Conservation (phyloP, 139 green algal genomes). For the Micractinium conductrix region DNA sequence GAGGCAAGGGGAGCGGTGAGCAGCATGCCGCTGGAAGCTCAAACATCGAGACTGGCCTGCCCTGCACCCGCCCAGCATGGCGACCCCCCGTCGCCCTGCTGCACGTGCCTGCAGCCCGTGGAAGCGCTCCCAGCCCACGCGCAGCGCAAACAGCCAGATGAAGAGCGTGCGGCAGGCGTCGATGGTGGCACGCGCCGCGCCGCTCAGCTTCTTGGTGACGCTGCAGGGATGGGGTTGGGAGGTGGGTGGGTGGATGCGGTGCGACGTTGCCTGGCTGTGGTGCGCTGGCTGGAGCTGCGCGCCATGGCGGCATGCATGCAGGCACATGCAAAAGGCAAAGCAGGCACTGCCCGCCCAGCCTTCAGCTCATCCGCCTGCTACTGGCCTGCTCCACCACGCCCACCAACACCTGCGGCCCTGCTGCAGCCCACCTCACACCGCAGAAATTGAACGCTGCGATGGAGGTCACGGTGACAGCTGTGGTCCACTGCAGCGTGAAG, state of each 20-base stretch:
- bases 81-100: neutral
- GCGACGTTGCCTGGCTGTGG: too few relatives aligned
- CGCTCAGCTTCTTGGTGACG: slow-evolving; percentile 75
- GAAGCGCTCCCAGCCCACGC: slow-evolving; percentile 86
- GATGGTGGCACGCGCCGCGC: slow-evolving; percentile 79
- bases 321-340: too few relatives aligned
- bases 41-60: neutral
- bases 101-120: slow-evolving; percentile 67
- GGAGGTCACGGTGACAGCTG: slow-evolving; percentile 55
- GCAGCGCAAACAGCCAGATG: slow-evolving; percentile 80
- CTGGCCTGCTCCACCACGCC: neutral
- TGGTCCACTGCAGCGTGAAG: slow-evolving; percentile 34
- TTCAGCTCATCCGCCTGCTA: neutral
- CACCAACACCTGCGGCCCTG: neutral
- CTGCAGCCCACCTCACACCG: slow-evolving; percentile 28
- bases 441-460: slow-evolving; percentile 91
- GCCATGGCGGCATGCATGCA: too few relatives aligned
- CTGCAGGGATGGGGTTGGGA: neutral
- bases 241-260: neutral
- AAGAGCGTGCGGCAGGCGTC: slow-evolving; percentile 86
- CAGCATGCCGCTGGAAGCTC: too few relatives aligned
- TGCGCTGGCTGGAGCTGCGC: too few relatives aligned
- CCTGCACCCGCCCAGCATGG: neutral
- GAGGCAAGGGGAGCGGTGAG: neutral
- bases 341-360: neutral